Evolutionary conservation across 768 basidiomycete species (phyloP).

Genomic region (Peribolospora baueri): DNA sequence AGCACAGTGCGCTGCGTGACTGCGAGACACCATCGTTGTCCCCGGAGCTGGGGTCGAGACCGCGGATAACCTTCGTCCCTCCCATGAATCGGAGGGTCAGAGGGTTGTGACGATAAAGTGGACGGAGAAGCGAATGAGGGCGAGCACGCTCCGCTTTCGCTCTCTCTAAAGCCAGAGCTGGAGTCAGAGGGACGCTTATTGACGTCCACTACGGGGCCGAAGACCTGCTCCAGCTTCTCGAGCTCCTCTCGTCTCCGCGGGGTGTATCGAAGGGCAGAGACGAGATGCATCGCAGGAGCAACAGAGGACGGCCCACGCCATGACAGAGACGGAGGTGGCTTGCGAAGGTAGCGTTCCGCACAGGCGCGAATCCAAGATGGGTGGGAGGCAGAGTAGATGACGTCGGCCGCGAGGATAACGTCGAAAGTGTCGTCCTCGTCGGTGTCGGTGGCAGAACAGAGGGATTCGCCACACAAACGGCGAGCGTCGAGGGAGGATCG

Average conservation of each 20-base stretch:
- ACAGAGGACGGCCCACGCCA: not conserved
- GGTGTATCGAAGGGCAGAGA: not conserved
- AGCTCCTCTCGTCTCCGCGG: not conserved
- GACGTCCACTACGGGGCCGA: not conserved
- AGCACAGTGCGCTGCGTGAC: slow-evolving; percentile 30
- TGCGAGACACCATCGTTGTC: slow-evolving; percentile 20
- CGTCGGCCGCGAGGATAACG: slow-evolving; percentile 52
- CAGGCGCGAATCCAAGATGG: slow-evolving; percentile 46
- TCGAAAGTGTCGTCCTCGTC: slow-evolving; percentile 29
- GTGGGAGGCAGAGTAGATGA: slow-evolving; percentile 50
- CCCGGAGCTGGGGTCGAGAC: not conserved
- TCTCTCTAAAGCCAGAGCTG: not conserved
- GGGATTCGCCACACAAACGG: too few species aligned
- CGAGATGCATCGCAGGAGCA: not conserved
- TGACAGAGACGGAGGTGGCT: not conserved
- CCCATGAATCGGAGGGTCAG: not conserved
- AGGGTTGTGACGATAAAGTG: not conserved
- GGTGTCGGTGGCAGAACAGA: too few species aligned
- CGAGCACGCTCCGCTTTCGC: not conserved
- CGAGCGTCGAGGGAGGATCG: too few species aligned
- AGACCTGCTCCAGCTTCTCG: too few species aligned
- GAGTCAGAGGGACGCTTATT: slow-evolving; percentile 8
- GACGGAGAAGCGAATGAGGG: not conserved
- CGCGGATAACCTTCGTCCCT: not conserved
- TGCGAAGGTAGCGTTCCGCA: slow-evolving; percentile 30